Percentiles rank a stretch among this genome's conserved stretches.
Evolutionary conservation across 257 asterid genomes (phyloP).

Genomic region (Verbascum thapsus): DNA sequence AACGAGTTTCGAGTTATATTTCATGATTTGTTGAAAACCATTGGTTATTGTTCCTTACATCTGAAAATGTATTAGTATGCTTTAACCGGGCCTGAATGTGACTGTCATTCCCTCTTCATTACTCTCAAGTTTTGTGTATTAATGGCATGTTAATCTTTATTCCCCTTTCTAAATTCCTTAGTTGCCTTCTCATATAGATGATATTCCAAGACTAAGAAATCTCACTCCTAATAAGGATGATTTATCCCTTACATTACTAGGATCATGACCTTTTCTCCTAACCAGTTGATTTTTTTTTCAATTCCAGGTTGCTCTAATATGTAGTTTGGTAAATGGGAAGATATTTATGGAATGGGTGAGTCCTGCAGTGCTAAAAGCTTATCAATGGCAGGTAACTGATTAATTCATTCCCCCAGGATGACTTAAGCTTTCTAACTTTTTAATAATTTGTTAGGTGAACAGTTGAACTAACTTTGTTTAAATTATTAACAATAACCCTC

Average conservation of each 20-base stretch:
- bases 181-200: too few species aligned
- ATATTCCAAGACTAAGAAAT: too few species aligned
- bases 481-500: background rate
- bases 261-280: background rate
- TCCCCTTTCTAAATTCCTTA: too few species aligned
- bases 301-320: conserved; percentile 78
- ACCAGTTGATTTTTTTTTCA: conserved; percentile 21
- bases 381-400: conserved; percentile 81
- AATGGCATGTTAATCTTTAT: too few species aligned
- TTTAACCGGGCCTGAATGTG: too few species aligned
- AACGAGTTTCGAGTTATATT: background rate
- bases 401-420: background rate
- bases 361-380: conserved; percentile 91
- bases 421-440: background rate
- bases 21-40: background rate
- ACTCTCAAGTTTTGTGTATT: too few species aligned
- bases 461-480: conserved; percentile 23
- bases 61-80: too few species aligned
- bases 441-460: conserved; percentile 18
- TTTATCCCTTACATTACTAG: too few species aligned
- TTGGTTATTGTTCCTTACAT: too few species aligned
- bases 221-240: too few species aligned
- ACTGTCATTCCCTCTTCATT: too few species aligned
- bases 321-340: conserved; percentile 86
- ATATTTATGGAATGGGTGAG: conserved; percentile 98